A percentile compares a stretch with the other conserved stretches of the same genome.
Conservation (phyloP, 306 rosid genomes). For the Abrus pulchellus region DNA sequence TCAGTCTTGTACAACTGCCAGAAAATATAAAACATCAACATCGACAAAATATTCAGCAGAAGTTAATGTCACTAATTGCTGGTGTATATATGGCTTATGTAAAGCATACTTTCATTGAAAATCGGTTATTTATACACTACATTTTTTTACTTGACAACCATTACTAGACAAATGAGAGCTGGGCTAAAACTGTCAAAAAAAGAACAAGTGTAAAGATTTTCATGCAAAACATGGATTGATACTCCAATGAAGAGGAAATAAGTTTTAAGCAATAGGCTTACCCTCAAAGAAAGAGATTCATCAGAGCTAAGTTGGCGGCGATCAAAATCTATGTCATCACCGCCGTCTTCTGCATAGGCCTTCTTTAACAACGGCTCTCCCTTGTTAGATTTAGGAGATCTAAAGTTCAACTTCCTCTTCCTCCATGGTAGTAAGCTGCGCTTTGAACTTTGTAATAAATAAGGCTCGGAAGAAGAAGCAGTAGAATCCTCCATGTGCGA, state of each 20-base stretch:
- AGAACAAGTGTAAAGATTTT: conserved; percentile 6
- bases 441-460: conserved; percentile 69
- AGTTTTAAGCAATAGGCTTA: conserved; percentile 48
- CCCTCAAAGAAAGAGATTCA: conserved; percentile 75
- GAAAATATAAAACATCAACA: conserved; percentile 29
- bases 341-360: conserved; percentile 96
- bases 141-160: conserved; percentile 21
- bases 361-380: conserved; percentile 94
- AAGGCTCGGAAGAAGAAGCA: conserved; percentile 61
- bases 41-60: conserved; percentile 18
- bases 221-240: conserved; percentile 3
- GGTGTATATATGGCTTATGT: not conserved
- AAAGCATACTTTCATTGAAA: not conserved
- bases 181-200: not conserved
- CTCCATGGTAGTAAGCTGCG: conserved; percentile 90
- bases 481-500: conserved; percentile 62
- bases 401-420: conserved; percentile 94
- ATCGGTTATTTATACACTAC: conserved; percentile 14
- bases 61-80: not conserved
- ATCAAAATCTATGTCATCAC: conserved; percentile 98
- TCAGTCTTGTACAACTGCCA: conserved; percentile 71
- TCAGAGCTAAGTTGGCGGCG: conserved; percentile 98
- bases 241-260: conserved; percentile 10
- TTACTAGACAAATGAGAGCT: conserved; percentile 11
- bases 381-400: conserved; percentile 82